Base-by-base conservation (phyloP, 2,329 filamentous ascomycete species). In the Aurifilum marmelostoma region DNA sequence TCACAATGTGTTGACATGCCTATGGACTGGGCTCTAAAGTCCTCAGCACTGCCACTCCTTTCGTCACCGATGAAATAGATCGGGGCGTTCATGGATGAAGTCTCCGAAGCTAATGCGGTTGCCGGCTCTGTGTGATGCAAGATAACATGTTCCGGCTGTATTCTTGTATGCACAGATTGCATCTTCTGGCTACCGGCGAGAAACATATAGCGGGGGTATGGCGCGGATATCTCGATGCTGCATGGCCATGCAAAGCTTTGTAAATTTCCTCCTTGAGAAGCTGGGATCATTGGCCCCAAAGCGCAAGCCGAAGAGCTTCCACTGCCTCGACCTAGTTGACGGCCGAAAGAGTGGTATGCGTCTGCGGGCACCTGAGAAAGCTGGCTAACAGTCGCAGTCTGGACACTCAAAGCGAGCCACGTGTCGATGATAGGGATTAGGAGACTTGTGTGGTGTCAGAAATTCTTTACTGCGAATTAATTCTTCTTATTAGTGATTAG, bases 401-500 rank as follows among this genome's bases (percentile, higher is more conserved):
- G 62, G 7, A 64, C 62, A 52, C 41, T 37, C 18, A 64, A n/a
- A 12, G 43, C 62, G n/a, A 64, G 54, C 62, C 62, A 64, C 6
- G 62, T 64, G 18, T 64, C 47, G 4, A 41, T 6, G 7, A 64
- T 16, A 16, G 62, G 47, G 21, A 64, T 56, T 18, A 64, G 16
- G 4, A 64, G 47, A 3, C 62, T 64, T 21, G 29, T 34, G 8
- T 34, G 29, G n/a, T 16, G 41, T 50, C 34, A 34, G 8, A 16
- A 50, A 6, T 8, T 27, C 34, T 34, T 29, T 5, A 43, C 7
- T 47, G 21, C 11, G 6, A 9, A 47, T 5, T 12, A 14, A 14
- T 12, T 39, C 9, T 1, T 5, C 27, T 24, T 2, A n/a, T n/a
- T n/a, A n/a, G n/a, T 16, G 7, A 37, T n/a, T 21, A 8, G 34